A percentile compares a stretch with the other conserved stretches of the same genome.
Evolutionary conservation across 805 yeast species (phyloP).

Genomic region (Lipomyces kockii): DNA sequence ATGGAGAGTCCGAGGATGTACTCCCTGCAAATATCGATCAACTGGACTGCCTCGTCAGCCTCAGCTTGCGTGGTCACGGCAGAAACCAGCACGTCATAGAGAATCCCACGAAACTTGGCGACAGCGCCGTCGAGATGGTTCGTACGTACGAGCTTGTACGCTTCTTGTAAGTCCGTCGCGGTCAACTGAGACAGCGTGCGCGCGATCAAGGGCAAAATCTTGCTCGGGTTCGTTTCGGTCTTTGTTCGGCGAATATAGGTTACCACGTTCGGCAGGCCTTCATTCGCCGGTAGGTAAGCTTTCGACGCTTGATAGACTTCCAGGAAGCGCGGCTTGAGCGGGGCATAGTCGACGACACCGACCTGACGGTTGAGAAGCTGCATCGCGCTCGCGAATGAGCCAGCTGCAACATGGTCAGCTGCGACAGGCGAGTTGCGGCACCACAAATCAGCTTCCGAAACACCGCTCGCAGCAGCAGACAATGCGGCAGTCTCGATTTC

Average conservation of each 20-base stretch:
- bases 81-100: conserved; percentile 72
- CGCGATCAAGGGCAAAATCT: conserved; percentile 70
- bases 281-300: conserved; percentile 72
- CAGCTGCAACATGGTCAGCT: conserved; percentile 93
- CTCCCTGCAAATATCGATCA: conserved; percentile 77
- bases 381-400: conserved; percentile 95
- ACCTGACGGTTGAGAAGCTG: conserved; percentile 87
- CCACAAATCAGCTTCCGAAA: conserved; percentile 76
- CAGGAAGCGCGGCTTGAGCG: conserved; percentile 78
- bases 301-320: conserved; percentile 84
- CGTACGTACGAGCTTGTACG: conserved; percentile 80
- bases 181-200: conserved; percentile 68
- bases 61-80: conserved; percentile 76
- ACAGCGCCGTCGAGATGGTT: conserved; percentile 86
- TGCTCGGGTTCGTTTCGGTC: conserved; percentile 59
- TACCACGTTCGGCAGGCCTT: conserved; percentile 71
- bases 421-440: conserved; percentile 85
- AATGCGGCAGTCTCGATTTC: conserved; percentile 59
- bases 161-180: conserved; percentile 63
- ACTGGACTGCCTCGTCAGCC: conserved; percentile 72
- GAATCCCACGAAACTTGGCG: conserved; percentile 72
- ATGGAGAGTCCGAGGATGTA: conserved; percentile 91
- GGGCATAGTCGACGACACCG: conserved; percentile 86
- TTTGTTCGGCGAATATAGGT: conserved; percentile 64
- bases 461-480: conserved; percentile 44